Conservation (phyloP, 441 rosid species). For the Jatropha podagrica region DNA sequence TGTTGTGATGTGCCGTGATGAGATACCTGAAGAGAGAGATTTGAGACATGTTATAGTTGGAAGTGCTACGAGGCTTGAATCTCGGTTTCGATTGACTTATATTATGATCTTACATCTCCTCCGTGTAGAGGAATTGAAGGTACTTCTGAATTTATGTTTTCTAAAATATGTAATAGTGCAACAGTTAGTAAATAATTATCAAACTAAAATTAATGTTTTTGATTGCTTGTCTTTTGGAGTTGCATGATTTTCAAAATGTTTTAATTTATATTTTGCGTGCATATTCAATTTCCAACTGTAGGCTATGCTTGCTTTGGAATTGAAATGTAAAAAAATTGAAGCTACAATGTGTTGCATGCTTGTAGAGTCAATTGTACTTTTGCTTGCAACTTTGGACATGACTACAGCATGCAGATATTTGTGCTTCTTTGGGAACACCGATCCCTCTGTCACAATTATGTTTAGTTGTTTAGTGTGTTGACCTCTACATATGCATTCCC, state of each 20-base stretch:
- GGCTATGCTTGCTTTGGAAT: not conserved
- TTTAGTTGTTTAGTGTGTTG: not conserved
- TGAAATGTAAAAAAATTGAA: not conserved
- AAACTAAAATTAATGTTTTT: conserved; percentile 6
- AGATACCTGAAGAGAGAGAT: conserved; percentile 75
- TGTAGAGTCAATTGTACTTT: not conserved
- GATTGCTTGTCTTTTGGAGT: conserved; percentile 16
- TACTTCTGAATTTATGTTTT: conserved; percentile 30
- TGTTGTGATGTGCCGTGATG: conserved; percentile 94
- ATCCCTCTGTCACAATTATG: not conserved
- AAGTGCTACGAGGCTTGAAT: conserved; percentile 81
- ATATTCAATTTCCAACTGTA: not conserved
- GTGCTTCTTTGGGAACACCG: not conserved
- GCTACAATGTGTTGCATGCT: not conserved
- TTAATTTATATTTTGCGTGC: conserved; percentile 1
- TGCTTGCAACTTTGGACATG: not conserved
- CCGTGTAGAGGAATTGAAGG: conserved; percentile 99
- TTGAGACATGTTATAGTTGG: conserved; percentile 69
- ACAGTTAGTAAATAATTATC: conserved; percentile 7
- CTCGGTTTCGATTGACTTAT: conserved; percentile 95
- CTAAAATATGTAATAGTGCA: not conserved
- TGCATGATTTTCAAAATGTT: not conserved
- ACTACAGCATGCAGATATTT: not conserved
- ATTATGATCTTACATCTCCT: conserved; percentile 98
- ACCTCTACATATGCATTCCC: not conserved